These are phyloP conservation scores for Stentor coeruleus DNA, from an alignment of 73 alveolate genomes.

Conservation along the genomic window DNA sequence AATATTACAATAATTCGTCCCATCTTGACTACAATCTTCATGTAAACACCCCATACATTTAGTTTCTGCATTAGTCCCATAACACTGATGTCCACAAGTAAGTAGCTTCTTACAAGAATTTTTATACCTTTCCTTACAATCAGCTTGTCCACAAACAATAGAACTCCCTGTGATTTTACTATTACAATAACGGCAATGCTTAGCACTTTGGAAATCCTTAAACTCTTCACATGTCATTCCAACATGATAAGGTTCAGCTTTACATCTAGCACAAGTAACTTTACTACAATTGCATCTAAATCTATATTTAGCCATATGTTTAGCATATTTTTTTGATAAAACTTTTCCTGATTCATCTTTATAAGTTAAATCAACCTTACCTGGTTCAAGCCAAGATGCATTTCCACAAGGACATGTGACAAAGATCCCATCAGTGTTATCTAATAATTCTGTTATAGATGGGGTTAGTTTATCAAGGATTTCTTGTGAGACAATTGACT, in stretches of 20 bases:
- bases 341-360: slow-evolving; percentile 35
- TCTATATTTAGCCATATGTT: slow-evolving; percentile 72
- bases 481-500: neutral
- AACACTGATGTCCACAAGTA: slow-evolving; percentile 76
- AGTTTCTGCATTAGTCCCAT: slow-evolving; percentile 63
- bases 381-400: slow-evolving; percentile 37
- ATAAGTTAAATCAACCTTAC: slow-evolving; percentile 41
- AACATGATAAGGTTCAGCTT: slow-evolving; percentile 81
- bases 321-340: slow-evolving; percentile 38
- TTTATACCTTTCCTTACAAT: slow-evolving; percentile 53
- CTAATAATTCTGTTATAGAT: neutral
- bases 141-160: slow-evolving; percentile 61
- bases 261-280: slow-evolving; percentile 74
- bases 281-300: slow-evolving; percentile 59
- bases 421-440: neutral
- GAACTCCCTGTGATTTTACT: slow-evolving; percentile 43
- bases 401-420: slow-evolving; percentile 15
- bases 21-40: slow-evolving; percentile 59
- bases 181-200: slow-evolving; percentile 61
- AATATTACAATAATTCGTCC: slow-evolving; percentile 65
- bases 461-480: neutral
- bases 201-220: slow-evolving; percentile 35
- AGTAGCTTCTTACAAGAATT: slow-evolving; percentile 62
- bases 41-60: slow-evolving; percentile 68
- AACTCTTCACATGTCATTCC: slow-evolving; percentile 75